These are phyloP conservation scores for Alisma plantagoaquatica DNA, from an alignment of 106 monocot genomes.

Conservation along the genomic window DNA sequence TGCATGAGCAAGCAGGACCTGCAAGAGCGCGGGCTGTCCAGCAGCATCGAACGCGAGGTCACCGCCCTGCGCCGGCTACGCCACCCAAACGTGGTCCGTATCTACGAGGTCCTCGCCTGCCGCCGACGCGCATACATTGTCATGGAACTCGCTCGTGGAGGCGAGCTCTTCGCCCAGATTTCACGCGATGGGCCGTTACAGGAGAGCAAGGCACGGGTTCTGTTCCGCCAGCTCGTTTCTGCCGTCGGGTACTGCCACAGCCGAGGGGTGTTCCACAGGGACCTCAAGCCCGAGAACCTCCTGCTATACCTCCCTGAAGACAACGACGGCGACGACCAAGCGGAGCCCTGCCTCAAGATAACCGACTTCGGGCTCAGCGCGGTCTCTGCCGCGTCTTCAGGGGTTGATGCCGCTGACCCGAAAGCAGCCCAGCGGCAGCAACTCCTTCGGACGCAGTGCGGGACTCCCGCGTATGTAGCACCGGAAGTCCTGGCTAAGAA, in stretches of 20 bases:
- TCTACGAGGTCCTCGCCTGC: too few relatives aligned
- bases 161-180: slow-evolving; percentile 25
- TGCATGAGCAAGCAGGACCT: slow-evolving; percentile 5
- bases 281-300: slow-evolving; percentile 81
- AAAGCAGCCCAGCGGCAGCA: too few relatives aligned
- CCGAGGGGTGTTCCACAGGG: slow-evolving; percentile 74
- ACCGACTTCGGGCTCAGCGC: slow-evolving; percentile 79
- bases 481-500: slow-evolving; percentile 47
- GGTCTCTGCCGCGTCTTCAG: slow-evolving; percentile 44
- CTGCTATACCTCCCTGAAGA: too few relatives aligned
- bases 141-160: slow-evolving; percentile 27
- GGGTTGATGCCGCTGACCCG: slow-evolving; percentile 37
- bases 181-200: slow-evolving; percentile 12
- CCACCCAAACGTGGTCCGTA: slow-evolving; percentile 1
- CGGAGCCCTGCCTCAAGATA: slow-evolving; percentile 64
- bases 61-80: background rate
- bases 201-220: slow-evolving; percentile 18
- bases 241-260: slow-evolving; percentile 78
- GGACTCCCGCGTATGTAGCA: slow-evolving; percentile 59
- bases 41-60: slow-evolving; percentile 8
- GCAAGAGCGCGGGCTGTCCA: slow-evolving; percentile 1
- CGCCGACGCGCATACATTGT: too few relatives aligned
- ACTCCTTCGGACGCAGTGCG: slow-evolving; percentile 60
- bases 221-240: slow-evolving; percentile 72
- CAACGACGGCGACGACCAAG: slow-evolving; percentile 57